Conservation (phyloP, 768 basidiomycete genomes). For the Russula virescens region DNA sequence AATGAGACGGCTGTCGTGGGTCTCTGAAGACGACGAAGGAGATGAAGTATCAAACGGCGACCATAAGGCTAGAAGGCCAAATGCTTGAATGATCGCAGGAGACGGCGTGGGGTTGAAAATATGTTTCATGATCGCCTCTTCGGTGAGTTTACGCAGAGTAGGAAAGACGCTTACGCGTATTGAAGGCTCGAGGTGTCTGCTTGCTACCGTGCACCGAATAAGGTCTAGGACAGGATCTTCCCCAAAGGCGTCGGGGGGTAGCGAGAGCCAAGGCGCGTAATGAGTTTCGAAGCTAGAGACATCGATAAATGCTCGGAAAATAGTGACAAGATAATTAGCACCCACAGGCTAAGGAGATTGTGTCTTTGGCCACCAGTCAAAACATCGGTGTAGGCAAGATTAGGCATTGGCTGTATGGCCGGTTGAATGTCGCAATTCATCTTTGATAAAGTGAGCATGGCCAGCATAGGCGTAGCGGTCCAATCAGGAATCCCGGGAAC, state of each 20-base stretch:
- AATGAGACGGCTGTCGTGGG: conserved; percentile 37
- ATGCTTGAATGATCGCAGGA: conserved; percentile 38
- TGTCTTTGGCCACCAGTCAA: conserved; percentile 15
- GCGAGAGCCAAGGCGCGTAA: conserved; percentile 41
- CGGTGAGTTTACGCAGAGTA: conserved; percentile 38
- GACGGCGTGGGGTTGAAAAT: conserved; percentile 40
- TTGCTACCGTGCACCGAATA: conserved; percentile 43
- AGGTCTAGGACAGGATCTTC: conserved; percentile 37
- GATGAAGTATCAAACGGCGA: conserved; percentile 34
- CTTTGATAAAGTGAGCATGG: conserved; percentile 39
- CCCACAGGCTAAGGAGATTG: conserved; percentile 18
- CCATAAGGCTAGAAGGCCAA: conserved; percentile 42
- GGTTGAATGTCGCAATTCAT: conserved; percentile 26
- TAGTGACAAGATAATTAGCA: neutral
- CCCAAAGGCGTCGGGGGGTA: conserved; percentile 32
- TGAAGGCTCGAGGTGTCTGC: conserved; percentile 38
- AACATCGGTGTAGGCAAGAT: conserved; percentile 13
- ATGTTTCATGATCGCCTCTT: conserved; percentile 36
- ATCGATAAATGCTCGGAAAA: neutral
- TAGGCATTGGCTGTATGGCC: conserved; percentile 25
- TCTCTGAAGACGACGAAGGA: conserved; percentile 27
- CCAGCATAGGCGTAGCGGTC: conserved; percentile 42
- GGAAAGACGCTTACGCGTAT: conserved; percentile 35
- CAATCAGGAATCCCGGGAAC: conserved; percentile 39
- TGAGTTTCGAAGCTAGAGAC: conserved; percentile 37